These are phyloP conservation scores for Amaranthus tricolor DNA, from an alignment of 179 eudicot species.

Conservation along the genomic window DNA sequence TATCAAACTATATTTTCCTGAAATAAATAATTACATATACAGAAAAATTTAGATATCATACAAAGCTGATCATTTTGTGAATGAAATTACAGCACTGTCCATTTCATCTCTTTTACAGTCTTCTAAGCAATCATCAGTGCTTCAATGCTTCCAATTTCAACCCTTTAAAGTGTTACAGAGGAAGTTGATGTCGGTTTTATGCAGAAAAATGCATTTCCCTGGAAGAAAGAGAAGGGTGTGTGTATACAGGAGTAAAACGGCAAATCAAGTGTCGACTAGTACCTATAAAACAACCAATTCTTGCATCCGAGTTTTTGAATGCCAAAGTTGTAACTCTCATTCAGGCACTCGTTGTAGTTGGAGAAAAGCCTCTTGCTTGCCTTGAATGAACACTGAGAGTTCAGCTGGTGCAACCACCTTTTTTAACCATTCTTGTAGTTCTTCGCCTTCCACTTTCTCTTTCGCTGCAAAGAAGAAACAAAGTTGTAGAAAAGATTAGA, in stretches of 20 bases:
- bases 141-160: slow-evolving; percentile 6
- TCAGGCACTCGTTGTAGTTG: slow-evolving; percentile 47
- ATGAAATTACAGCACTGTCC: slow-evolving; percentile 9
- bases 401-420: slow-evolving; percentile 86
- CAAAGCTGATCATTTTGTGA: slow-evolving; percentile 21
- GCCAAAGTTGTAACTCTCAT: slow-evolving; percentile 15
- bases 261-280: not conserved
- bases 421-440: slow-evolving; percentile 83
- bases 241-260: slow-evolving; percentile 8
- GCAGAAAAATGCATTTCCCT: slow-evolving; percentile 15
- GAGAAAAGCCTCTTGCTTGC: slow-evolving; percentile 60
- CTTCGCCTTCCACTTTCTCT: slow-evolving; percentile 96
- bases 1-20: slow-evolving; percentile 11
- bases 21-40: slow-evolving; percentile 32
- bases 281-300: not conserved
- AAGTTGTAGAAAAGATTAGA: not conserved
- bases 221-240: slow-evolving; percentile 14
- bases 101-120: slow-evolving; percentile 6
- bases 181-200: slow-evolving; percentile 3
- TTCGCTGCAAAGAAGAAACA: slow-evolving; percentile 40
- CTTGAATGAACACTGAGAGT: slow-evolving; percentile 63
- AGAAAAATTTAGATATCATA: slow-evolving; percentile 24
- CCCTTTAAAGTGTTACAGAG: not conserved
- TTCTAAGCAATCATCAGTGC: not conserved
- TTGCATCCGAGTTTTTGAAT: not conserved